Evolutionary conservation across 2,329 filamentous ascomycete genomes (phyloP).

Genomic region (Talaromyces sp.): DNA sequence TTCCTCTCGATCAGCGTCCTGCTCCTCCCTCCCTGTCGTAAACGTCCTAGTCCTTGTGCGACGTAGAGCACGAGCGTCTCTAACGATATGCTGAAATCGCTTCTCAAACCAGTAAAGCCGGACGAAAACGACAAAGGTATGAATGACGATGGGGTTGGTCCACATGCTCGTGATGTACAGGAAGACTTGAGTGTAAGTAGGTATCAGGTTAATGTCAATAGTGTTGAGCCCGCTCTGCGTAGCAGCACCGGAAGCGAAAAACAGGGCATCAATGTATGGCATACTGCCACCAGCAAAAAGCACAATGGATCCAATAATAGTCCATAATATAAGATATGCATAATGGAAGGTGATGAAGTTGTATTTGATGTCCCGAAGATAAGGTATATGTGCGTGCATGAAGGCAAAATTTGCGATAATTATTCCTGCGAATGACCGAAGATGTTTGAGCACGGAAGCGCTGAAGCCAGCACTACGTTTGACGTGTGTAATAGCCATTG

Average conservation of each 20-base stretch:
- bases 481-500: neutral
- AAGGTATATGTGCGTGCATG: slow-evolving; percentile 11
- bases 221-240: slow-evolving; percentile 95
- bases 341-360: slow-evolving; percentile 52
- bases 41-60: slow-evolving; percentile 55
- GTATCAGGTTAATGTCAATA: slow-evolving; percentile 58
- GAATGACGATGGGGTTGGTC: slow-evolving; percentile 77
- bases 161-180: slow-evolving; percentile 67
- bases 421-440: neutral
- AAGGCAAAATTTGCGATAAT: neutral
- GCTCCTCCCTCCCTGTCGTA: slow-evolving; percentile 43
- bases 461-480: neutral
- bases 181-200: slow-evolving; percentile 67
- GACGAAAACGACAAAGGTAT: slow-evolving; percentile 82
- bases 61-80: slow-evolving; percentile 63
- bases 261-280: slow-evolving; percentile 78
- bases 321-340: slow-evolving; percentile 70
- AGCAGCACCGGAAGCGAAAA: slow-evolving; percentile 77
- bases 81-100: slow-evolving; percentile 78
- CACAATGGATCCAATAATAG: slow-evolving; percentile 69
- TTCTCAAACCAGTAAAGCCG: slow-evolving; percentile 98
- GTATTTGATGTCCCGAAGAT: slow-evolving; percentile 25
- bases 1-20: slow-evolving; percentile 30
- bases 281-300: slow-evolving; percentile 63
- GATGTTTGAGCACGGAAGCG: neutral